Evolutionary conservation across 352 stramenopile genomes (phyloP).

Genomic region (Pythium plurisporium): DNA sequence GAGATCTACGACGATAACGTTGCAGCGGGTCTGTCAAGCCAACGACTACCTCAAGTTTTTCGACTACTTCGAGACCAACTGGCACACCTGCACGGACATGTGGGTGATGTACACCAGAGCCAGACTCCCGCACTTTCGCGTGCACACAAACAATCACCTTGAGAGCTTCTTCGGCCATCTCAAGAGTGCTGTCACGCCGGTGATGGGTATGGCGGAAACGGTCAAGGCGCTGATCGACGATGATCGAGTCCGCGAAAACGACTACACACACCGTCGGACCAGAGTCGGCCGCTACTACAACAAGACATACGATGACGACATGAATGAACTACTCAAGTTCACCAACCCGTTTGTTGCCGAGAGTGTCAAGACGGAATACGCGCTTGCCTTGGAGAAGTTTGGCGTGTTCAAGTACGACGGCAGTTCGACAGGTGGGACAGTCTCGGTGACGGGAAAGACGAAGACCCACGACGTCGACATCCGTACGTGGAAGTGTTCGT

Average conservation of each 20-base stretch:
- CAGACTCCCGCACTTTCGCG: constrained; percentile 17
- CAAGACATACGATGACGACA: constrained; percentile 20
- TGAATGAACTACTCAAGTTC: constrained; percentile 17
- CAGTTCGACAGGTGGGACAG: no score
- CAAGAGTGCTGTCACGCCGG: not conserved
- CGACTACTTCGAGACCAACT: constrained; percentile 26
- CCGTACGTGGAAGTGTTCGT: not conserved
- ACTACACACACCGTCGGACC: not conserved
- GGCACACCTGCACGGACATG: constrained; percentile 23
- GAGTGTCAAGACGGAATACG: constrained; percentile 7
- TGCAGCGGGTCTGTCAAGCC: not conserved
- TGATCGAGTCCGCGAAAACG: not conserved
- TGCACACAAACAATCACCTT: constrained; percentile 9
- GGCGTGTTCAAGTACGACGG: not conserved
- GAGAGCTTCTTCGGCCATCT: not conserved
- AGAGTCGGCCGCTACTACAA: constrained; percentile 7
- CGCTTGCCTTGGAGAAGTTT: not conserved
- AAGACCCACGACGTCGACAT: not conserved
- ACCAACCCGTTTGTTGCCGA: constrained; percentile 20
- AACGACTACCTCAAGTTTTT: not conserved
- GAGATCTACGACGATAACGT: constrained; percentile 8
- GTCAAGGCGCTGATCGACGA: not conserved
- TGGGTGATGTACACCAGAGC: constrained; percentile 19
- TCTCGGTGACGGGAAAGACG: no score
- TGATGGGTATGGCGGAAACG: not conserved